Conservation (phyloP, 2,329 filamentous ascomycete species). For the Arthrobotrys sinensis region DNA sequence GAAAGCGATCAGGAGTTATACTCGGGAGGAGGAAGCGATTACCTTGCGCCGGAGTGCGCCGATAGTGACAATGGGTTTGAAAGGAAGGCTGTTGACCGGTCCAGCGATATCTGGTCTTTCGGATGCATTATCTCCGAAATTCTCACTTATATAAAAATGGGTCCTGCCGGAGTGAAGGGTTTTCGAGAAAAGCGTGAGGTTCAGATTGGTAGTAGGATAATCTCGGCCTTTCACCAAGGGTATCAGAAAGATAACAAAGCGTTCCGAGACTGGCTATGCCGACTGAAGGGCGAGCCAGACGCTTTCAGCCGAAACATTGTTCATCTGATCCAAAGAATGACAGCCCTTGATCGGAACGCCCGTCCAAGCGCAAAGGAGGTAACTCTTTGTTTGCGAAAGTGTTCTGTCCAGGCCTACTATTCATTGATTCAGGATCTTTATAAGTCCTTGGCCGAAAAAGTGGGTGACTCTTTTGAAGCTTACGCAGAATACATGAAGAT, state of each 20-base stretch:
- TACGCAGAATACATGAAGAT: constrained; percentile 47
- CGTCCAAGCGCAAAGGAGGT: constrained; percentile 31
- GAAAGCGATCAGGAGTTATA: constrained; percentile 58
- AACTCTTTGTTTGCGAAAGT: background rate
- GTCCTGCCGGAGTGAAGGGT: constrained; percentile 9
- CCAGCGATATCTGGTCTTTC: constrained; percentile 65
- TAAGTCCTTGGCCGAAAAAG: constrained; percentile 1
- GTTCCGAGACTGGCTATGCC: constrained; percentile 14
- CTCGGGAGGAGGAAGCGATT: constrained; percentile 56
- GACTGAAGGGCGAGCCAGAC: background rate
- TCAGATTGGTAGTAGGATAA: constrained; percentile 17
- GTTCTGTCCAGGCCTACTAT: constrained; percentile 19
- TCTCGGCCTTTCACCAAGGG: constrained; percentile 32
- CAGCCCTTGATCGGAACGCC: constrained; percentile 12
- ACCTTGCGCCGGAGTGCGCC: constrained; percentile 64
- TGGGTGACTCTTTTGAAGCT: constrained; percentile 34
- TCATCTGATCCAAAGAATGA: constrained; percentile 28
- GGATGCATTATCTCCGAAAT: constrained; percentile 64
- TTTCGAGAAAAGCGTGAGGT: constrained; percentile 26
- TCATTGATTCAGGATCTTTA: constrained; percentile 29
- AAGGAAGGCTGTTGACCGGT: constrained; percentile 53
- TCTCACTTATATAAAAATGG: constrained; percentile 57
- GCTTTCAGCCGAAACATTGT: constrained; percentile 9
- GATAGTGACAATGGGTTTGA: constrained; percentile 8
- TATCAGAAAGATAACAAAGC: constrained; percentile 1